Base-by-base conservation (phyloP, 1,139 yeast genomes). In the Saccharomyces hybrid region DNA sequence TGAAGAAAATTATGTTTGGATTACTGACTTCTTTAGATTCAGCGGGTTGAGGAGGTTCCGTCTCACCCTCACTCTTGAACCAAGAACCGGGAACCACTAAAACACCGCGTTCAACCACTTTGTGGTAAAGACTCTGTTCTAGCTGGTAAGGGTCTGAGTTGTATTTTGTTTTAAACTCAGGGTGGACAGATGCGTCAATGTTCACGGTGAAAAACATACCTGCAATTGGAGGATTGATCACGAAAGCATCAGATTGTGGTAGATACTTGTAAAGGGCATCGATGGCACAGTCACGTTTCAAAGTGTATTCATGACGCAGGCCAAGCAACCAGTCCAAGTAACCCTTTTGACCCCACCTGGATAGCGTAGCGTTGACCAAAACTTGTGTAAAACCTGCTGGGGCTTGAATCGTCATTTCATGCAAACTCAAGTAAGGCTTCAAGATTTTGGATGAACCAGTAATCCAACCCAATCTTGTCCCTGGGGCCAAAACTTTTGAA, bases 401-500 rank as follows among this genome's bases (percentile, higher is more conserved):
- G 52, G 83, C 76, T 73, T 91, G 97, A 59, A 87, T 81, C n/a
- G 89, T 76, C 58, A 87, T 91, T 73, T 91, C 98, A 66, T 87
- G 90, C 56, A 85, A 74, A 64, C 95, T 80, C 54, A 84, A 71
- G 65, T 76, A 80, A 64, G 95, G 79, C 72, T 86, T 91, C 60
- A 89, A 70, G 46, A 91, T 68, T 3, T 68, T 66, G 50, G 76
- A 74, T 71, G 88, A 95, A 54, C 88, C 96, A 25, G 86, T 84
- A 60, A 91, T 78, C 96, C 96, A 91, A 51, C 97, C 97, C 57
- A 88, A 70, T 76, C 98, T 84, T 49, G 84, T 67, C 62, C 97
- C 97, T 34, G 98, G 98, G 2, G 96, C 97, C 59, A 91, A 74
- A 34, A 89, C 95, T 75, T 91, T 91, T 56, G 97, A 89, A 72